Base-by-base conservation (phyloP, 2,329 filamentous ascomycete species). In the Lomentospora prolificans region DNA sequence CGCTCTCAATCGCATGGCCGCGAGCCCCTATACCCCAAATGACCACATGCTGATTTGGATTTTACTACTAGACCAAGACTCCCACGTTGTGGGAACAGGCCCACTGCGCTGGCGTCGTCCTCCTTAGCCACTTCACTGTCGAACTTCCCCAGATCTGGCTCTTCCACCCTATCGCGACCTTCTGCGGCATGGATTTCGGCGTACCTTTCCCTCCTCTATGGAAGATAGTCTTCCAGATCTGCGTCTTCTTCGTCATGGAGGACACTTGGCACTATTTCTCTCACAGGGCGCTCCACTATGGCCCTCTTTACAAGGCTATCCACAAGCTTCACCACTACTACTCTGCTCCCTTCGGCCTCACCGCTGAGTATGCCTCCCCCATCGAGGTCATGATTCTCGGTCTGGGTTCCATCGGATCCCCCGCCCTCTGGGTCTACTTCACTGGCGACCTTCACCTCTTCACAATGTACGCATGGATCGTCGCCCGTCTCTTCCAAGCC, bases 281-380 rank as follows among this genome's bases (percentile, higher is more conserved):
- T 63, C 94, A 99, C 75, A 90, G 94, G 64, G 82, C 81, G 46
- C 84, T 99, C 74, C 94, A 99, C 79, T 95, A 90, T 77, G 91
- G 89, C 22, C 89, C 90, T 39, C 84, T 99, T 4, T 99, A 99
- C 84, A 95, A 90, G 78, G 82, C 85, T 66, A 89, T 99, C 65
- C 94, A 99, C 82, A 99, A 99, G 78, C 91, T 99, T 64, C 94
- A 99, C 76, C 94, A 99, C 78, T 92, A 94, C 67, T 99, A 99
- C 78, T 96, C 90, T 36, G 94, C 94, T 10, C 94, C 94, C 17
- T 99, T 99, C 67, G 94, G 94, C 63, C 79, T 99, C 55, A 92
- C 94, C 19, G 92, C 94, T 57, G 94, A 99, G 74, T 99, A 99
- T 72, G 94, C 94, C 5, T 96, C 92, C 46, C 94, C 94, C 1